Base-by-base conservation (phyloP, 2,329 filamentous ascomycete species). In the Clathrospora elynae region DNA sequence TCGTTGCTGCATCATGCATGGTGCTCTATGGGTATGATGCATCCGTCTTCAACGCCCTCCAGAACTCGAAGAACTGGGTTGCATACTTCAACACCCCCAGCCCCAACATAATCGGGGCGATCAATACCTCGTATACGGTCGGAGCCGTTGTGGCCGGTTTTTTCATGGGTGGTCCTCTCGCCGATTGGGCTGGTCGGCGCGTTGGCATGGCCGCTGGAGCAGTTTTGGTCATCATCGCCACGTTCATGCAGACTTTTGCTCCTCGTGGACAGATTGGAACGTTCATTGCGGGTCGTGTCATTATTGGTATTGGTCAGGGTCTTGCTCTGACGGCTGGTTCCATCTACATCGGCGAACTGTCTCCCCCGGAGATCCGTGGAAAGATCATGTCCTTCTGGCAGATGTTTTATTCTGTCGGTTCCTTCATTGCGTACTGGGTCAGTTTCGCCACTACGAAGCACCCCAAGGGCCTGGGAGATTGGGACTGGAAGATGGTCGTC, bases 1-100 rank as follows among this genome's bases (percentile, higher is more conserved):
- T 86, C 35, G 81, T 87, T 53, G 85, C 85, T 42, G 84, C 85
- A 59, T 82, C 83, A 66, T 87, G 83, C 67, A 88, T 88, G 85
- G 83, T 87, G 14, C 75, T 88, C 30, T 88, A 87, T 64, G 85
- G 85, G 43, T 88, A 88, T 64, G 85, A 88, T 76, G 84, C 85
- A 1, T 86, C 83, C 24, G 84, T 87, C 32, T 88, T 84, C 75
- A 88, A 88, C 66, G 83, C 84, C 4, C 79, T 87, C 5, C 85
- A 87, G 67, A 82, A 81, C 20, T 86, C 83, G 1, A 67, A 80
- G 10, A 79, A 87, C 64, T 88, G 85, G 85, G 71, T 82, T 9
- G 72, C 71, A 12, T 88, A 78, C 71, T 86, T 87, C 67, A 73
- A 84, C 55, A 61, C 70, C n/a, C 72, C 72, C 4, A 59, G 66